Evolutionary conservation across 2,329 filamentous ascomycete species (phyloP).

Genomic region (Coniochaeta sp.): DNA sequence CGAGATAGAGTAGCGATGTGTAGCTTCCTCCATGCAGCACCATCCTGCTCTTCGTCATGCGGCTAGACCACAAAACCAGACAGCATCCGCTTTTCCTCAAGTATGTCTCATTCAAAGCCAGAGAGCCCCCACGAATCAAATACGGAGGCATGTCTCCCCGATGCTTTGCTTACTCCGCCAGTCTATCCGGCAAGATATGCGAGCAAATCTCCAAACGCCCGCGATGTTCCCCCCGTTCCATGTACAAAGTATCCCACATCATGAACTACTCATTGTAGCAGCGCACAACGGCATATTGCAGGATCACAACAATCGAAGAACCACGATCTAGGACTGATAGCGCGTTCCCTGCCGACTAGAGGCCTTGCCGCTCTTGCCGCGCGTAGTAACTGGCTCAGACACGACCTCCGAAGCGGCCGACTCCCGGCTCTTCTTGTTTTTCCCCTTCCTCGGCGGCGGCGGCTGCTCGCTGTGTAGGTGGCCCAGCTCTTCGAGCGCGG

Average conservation of each 20-base stretch:
- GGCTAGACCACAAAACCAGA: neutral
- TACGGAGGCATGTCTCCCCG: neutral
- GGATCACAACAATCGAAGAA: neutral
- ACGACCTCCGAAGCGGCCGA: conserved; percentile 8
- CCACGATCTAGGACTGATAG: neutral
- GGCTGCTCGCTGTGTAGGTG: conserved; percentile 50
- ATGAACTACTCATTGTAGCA: neutral
- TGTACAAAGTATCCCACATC: neutral
- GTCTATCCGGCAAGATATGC: neutral
- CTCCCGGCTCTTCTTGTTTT: conserved; percentile 28
- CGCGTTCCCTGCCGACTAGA: neutral
- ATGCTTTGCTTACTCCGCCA: neutral
- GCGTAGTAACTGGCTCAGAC: conserved; percentile 9
- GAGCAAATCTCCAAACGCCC: neutral
- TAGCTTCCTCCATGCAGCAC: neutral
- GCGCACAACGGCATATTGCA: neutral
- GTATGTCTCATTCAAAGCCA: neutral
- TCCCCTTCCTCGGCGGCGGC: conserved; percentile 42
- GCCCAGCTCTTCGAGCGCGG: conserved; percentile 47
- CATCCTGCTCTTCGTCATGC: neutral
- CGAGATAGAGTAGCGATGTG: neutral
- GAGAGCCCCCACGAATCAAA: neutral
- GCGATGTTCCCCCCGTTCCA: neutral
- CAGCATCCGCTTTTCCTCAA: neutral
- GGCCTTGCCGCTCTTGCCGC: conserved; percentile 6